Evolutionary conservation across 2,329 filamentous ascomycete genomes (phyloP).

Genomic region (Aspergillus fructus): DNA sequence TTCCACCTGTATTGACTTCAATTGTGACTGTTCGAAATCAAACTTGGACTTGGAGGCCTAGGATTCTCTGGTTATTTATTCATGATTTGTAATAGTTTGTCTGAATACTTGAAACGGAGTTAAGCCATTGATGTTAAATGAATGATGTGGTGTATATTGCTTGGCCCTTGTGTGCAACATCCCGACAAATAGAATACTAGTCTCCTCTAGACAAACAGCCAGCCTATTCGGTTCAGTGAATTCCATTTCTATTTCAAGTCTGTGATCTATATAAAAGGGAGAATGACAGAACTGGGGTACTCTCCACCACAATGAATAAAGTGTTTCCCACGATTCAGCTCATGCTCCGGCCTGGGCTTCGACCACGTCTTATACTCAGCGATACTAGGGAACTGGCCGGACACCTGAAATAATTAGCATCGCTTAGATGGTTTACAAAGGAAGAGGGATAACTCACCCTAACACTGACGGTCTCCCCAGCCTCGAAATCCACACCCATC

Average conservation of each 20-base stretch:
- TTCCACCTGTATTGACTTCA: conserved; percentile 7
- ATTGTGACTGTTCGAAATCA: too few relatives aligned
- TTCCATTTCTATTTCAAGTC: too few relatives aligned
- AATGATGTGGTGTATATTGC: too few relatives aligned
- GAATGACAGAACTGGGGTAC: conserved; percentile 38
- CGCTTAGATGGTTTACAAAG: fast-evolving
- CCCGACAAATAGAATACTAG: too few relatives aligned
- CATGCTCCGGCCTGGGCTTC: conserved; percentile 39
- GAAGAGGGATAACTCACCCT: conserved; percentile 11
- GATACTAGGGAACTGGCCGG: conserved; percentile 37
- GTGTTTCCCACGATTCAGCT: conserved; percentile 43
- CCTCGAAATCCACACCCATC: conserved; percentile 48
- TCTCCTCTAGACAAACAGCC: too few relatives aligned
- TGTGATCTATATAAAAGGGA: conserved; percentile 32
- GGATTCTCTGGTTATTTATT: too few relatives aligned
- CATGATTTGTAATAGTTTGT: too few relatives aligned
- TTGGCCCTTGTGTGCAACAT: too few relatives aligned
- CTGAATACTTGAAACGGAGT: fast-evolving
- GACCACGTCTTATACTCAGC: conserved; percentile 43
- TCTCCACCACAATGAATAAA: conserved; percentile 40
- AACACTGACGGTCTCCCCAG: conserved; percentile 35
- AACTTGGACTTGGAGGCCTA: too few relatives aligned
- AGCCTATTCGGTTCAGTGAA: too few relatives aligned
- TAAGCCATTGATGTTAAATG: too few relatives aligned
- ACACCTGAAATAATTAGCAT: conserved; percentile 17